Evolutionary conservation across 768 basidiomycete species (phyloP), one percentile per base, ranked within the genome.

Genomic region (Lentinula edodes): DNA sequence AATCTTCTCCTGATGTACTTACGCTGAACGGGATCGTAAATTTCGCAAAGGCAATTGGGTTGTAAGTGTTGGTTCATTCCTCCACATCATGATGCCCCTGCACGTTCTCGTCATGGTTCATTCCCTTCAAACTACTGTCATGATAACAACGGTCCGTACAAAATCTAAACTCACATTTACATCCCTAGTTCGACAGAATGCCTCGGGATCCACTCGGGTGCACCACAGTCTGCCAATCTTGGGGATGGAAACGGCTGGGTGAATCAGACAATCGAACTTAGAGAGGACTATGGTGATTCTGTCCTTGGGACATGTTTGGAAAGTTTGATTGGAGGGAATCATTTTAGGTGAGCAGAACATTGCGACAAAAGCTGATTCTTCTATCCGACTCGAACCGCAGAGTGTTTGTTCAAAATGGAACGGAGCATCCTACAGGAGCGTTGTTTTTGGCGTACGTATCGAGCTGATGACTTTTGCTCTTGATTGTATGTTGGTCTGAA

Each of bases 321-420:
- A 69, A 87, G 87, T 15, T 76, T 91, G 52, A 76, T 87, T 52
- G 92, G 92, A 1, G 93, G 92, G 7, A 84, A 89, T 67, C 93
- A 94, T 66, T 80, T 92, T 66, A 52, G 60, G 56, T 89, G 83
- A 43, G 55, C 23, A 9, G 13, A 15, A 9, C 6, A 10, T 13
- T 15, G 28, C 42, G 18, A 23, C 2, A 13, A 2, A 39, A 56
- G 16, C 39, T 18, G 15, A 38, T 20, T 35, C 9, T 12, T 23
- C 23, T n/a, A 41, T n/a, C 20, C 8, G n/a, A 39, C 38, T 28
- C 16, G 12, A 7, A n/a, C 13, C 32, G 34, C 18, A 50, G 58
- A 38, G 61, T 62, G n/a, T 62, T 62, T 34, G 35, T 52, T 36
- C 61, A 62, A 28, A 62, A 88, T 64, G 87, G 87, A 0, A 68